Conservation (phyloP, 495 filamentous ascomycete genomes). For the Penicillium pancosmium region DNA sequence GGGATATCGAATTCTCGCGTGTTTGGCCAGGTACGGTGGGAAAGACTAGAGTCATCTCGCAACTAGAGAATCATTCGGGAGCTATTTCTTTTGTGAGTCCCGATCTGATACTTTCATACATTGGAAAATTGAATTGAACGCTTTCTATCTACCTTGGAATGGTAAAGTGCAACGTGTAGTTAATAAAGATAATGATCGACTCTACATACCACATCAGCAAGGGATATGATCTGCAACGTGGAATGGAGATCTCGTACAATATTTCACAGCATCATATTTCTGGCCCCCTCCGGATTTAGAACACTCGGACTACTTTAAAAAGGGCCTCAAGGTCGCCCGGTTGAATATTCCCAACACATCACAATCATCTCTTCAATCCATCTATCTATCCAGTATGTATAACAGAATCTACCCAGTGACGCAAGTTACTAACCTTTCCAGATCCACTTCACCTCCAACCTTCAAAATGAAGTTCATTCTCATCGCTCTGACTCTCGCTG, state of each 20-base stretch:
- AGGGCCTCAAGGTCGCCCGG: not conserved
- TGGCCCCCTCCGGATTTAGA: not conserved
- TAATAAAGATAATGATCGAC: not conserved
- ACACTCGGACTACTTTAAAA: not conserved
- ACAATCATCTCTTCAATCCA: not conserved
- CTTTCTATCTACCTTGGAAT: not conserved
- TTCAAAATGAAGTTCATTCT: constrained; percentile 15
- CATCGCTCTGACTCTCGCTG: constrained; percentile 5
- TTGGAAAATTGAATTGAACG: too few relatives aligned
- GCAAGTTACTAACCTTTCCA: not conserved
- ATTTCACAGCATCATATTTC: too few relatives aligned
- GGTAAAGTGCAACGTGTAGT: not conserved
- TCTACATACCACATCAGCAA: not conserved
- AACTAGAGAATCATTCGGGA: too few relatives aligned
- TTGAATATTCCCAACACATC: not conserved
- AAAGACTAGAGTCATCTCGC: not conserved
- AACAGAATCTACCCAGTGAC: not conserved
- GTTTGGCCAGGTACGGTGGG: not conserved
- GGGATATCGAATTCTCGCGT: not conserved
- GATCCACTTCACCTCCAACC: not conserved
- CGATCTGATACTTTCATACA: not conserved
- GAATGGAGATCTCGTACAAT: not conserved
- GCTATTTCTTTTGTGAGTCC: not conserved
- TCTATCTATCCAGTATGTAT: not conserved
- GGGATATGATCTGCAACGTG: not conserved